phyloP scores from a whole-genome alignment of 2,329 filamentous ascomycete species.

The Massarina eburnea region DNA sequence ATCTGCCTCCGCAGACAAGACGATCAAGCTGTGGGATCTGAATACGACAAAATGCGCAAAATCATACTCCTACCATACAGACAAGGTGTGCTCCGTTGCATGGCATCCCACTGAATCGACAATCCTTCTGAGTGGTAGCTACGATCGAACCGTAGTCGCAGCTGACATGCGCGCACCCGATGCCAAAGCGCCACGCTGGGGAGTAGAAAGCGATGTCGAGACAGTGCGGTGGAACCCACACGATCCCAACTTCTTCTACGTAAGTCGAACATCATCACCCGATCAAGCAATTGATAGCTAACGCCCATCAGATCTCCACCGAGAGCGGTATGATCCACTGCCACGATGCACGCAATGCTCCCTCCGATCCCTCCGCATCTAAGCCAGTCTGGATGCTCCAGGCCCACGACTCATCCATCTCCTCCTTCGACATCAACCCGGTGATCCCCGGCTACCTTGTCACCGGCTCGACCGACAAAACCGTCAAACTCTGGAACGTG shows the following conservation, averaged over 20 bases:
- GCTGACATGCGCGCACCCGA: slow-evolving; percentile 94
- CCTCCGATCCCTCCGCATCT: slow-evolving; percentile 69
- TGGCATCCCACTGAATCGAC: slow-evolving; percentile 91
- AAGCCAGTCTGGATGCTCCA: slow-evolving; percentile 94
- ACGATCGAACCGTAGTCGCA: slow-evolving; percentile 91
- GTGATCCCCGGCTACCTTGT: slow-evolving; percentile 89
- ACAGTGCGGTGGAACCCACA: slow-evolving; percentile 91
- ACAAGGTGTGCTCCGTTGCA: slow-evolving; percentile 94
- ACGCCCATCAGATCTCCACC: slow-evolving; percentile 61
- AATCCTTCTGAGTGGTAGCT: slow-evolving; percentile 86
- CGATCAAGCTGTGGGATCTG: slow-evolving; percentile 96
- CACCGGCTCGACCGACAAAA: slow-evolving; percentile 91
- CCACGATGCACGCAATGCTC: slow-evolving; percentile 80
- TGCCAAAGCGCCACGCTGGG: slow-evolving; percentile 79
- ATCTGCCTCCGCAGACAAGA: slow-evolving; percentile 93
- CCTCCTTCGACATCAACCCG: slow-evolving; percentile 89
- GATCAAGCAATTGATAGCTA: slow-evolving; percentile 10
- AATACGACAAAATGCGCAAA: slow-evolving; percentile 91
- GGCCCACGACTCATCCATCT: slow-evolving; percentile 90
- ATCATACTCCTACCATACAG: slow-evolving; percentile 92
- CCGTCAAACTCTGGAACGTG: slow-evolving; percentile 96
- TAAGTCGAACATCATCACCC: slow-evolving; percentile 40
- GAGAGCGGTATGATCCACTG: slow-evolving; percentile 91
- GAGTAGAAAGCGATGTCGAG: slow-evolving; percentile 94
- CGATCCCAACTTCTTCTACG: slow-evolving; percentile 90